A percentile compares a stretch with the other conserved stretches of the same genome.
phyloP scores from a whole-genome alignment of 2,329 filamentous ascomycete species.

The Cercospora sesami region DNA sequence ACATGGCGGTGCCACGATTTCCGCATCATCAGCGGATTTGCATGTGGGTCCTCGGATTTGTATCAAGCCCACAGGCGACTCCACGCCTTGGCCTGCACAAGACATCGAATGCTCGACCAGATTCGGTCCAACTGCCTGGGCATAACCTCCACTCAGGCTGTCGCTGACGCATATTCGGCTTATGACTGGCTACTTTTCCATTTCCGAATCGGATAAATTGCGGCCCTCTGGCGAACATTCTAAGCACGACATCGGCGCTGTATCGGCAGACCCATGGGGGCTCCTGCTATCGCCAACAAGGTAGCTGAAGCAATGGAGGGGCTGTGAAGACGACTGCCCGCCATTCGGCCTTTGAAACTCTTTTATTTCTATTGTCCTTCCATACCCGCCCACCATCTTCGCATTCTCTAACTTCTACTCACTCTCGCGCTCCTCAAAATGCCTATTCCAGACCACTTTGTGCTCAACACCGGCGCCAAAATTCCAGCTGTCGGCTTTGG shows the following conservation, averaged over 20 bases:
- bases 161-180: not conserved
- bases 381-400: not conserved
- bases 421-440: constrained; percentile 2
- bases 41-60: not conserved
- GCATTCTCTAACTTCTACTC: not conserved
- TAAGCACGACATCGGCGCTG: constrained; percentile 24
- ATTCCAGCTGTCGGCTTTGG: constrained; percentile 45
- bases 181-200: not conserved
- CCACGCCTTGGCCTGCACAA: not conserved
- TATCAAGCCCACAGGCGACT: not conserved
- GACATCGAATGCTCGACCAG: not conserved
- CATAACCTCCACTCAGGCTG: not conserved
- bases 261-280: constrained; percentile 12
- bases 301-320: constrained; percentile 13
- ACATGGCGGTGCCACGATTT: not conserved
- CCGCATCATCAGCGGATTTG: not conserved
- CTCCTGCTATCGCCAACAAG: constrained; percentile 17
- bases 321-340: not conserved
- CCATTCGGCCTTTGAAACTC: not conserved
- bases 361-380: not conserved
- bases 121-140: not conserved
- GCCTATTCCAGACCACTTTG: constrained; percentile 31
- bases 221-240: not conserved
- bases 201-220: not conserved
- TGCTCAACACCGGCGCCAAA: constrained; percentile 43